Evolutionary conservation across 192 early-diverging fungal genomes (phyloP), one percentile per base, ranked within the genome.

Genomic region (Entomortierella chlamydospora): DNA sequence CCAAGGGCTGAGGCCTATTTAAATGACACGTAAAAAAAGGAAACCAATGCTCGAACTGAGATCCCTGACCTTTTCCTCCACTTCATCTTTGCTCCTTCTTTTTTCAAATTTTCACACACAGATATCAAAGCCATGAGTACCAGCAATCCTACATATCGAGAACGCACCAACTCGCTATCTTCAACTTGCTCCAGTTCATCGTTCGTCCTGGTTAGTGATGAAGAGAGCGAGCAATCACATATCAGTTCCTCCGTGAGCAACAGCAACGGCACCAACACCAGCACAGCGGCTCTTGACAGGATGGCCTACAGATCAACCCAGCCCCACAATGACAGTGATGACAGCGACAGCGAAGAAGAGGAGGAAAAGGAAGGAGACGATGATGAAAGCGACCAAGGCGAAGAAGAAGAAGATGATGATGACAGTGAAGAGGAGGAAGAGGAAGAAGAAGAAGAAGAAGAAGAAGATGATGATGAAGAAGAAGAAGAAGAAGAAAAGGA

Each of bases 71-170:
- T n/a, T n/a, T n/a, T n/a, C n/a, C n/a, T n/a, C n/a, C 10, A 37
- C 34, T 37, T 7, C 10, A 37, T 37, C 34, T 7, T 50, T 50
- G 49, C 17, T 17, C 49, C 49, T 50, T 50, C 22, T 17, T 23
- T 50, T 50, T 22, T 50, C 49, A 50, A 50, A 50, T 50, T 50
- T 50, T 50, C 49, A 50, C 49, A 50, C 49, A 17, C 49, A 10
- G 8, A 8, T 23, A 4, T 4, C 17, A 22, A 4, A 4, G 20
- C 49, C 4, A 50, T 50, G 22, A 50, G 15, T 50, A 50, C 49
- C 49, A 22, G 15, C 49, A 50, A 4, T 15, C 15, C 49, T 5
- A 50, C 49, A 50, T 9, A 50, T 50, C 22, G 17, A 50, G 3
- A 2, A 22, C 53, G 28, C 10, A 54, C 53, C 23, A 8, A 26